These are phyloP conservation scores for Termitomyces sp. DNA, from an alignment of 768 basidiomycete species.

Conservation along the genomic window DNA sequence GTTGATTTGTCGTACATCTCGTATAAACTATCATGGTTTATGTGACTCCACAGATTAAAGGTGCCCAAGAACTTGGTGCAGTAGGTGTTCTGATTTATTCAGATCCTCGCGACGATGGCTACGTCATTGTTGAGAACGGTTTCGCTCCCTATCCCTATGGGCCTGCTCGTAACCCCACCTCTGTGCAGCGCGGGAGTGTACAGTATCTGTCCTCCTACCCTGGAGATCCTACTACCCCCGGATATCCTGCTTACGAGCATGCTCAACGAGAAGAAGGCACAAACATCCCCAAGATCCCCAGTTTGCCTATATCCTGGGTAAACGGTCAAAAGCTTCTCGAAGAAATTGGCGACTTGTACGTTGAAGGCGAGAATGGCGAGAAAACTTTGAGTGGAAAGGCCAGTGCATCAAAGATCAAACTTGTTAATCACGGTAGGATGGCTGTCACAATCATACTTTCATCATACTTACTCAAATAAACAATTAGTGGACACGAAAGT, in stretches of 20 bases:
- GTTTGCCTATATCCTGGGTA: slow-evolving; percentile 86
- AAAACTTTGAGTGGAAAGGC: slow-evolving; percentile 43
- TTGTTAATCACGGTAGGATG: slow-evolving; percentile 52
- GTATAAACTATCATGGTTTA: slow-evolving; percentile 16
- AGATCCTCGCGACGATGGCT: slow-evolving; percentile 85
- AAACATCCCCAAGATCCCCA: slow-evolving; percentile 75
- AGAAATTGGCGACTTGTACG: slow-evolving; percentile 42
- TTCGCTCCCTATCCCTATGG: slow-evolving; percentile 79
- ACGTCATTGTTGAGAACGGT: slow-evolving; percentile 71
- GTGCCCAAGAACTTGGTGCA: slow-evolving; percentile 82
- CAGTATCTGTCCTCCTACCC: slow-evolving; percentile 66
- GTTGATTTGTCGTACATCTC: slow-evolving; percentile 28
- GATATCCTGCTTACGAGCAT: slow-evolving; percentile 82
- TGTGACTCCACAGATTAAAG: slow-evolving; percentile 53
- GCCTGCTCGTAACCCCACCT: slow-evolving; percentile 81
- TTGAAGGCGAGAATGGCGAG: slow-evolving; percentile 23
- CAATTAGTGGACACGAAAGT: slow-evolving; percentile 70
- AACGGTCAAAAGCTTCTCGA: slow-evolving; percentile 73
- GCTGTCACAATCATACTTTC: neutral
- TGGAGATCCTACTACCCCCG: slow-evolving; percentile 85
- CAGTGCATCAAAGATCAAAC: slow-evolving; percentile 45
- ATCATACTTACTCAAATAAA: neutral
- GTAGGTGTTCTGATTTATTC: slow-evolving; percentile 78
- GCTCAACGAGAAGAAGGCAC: slow-evolving; percentile 56
- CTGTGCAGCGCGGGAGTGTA: slow-evolving; percentile 85